Base-by-base conservation (phyloP, 257 asterid genomes). In the Phtheirospermum japonicum region DNA sequence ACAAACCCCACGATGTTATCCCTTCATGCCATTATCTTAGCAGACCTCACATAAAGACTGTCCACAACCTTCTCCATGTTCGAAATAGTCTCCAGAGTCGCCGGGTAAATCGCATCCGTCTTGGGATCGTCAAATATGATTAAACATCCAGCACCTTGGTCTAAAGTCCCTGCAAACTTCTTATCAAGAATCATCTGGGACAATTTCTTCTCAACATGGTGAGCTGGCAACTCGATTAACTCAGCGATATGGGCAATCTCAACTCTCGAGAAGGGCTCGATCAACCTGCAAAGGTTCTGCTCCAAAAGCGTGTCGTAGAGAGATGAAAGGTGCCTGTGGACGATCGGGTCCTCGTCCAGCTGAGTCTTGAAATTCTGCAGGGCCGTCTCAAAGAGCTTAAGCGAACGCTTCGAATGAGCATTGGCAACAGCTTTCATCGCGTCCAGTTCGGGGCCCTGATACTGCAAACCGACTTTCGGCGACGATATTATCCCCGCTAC, bases 261-360 rank as follows among this genome's bases (percentile, higher is more conserved):
- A 2, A 82, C 85, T 57, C 83, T 77, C 4, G 89, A 79, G 48
- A 79, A 82, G 42, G 89, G 89, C 74, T 82, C 89, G 37, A 82
- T 82, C 80, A 82, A 66, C 77, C 82, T 77, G 82, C 89, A 82
- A 67, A 82, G 89, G 64, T 82, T 82, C 82, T 82, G 89, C 82
- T 82, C 89, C 68, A 79, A 53, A 4, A 82, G 70, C 2, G 89
- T 82, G 73, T 82, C 89, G 4, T 82, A 79, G 37, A 82, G 85
- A 45, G 89, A 80, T 2, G 89, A 77, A 34, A 83, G 84, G 69
- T 83, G 89, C 81, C 89, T 77, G 53, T 83, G 89, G 26, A 83
- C 89, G 54, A 83, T 83, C 1, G 89, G 89, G 70, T 83, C 89
- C 50, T 80, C 89, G 23, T 83, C 89, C 48, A 83, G 58, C 74